Conservation (phyloP, 2,329 filamentous ascomycete species). For the Aureobasidium vineae region DNA sequence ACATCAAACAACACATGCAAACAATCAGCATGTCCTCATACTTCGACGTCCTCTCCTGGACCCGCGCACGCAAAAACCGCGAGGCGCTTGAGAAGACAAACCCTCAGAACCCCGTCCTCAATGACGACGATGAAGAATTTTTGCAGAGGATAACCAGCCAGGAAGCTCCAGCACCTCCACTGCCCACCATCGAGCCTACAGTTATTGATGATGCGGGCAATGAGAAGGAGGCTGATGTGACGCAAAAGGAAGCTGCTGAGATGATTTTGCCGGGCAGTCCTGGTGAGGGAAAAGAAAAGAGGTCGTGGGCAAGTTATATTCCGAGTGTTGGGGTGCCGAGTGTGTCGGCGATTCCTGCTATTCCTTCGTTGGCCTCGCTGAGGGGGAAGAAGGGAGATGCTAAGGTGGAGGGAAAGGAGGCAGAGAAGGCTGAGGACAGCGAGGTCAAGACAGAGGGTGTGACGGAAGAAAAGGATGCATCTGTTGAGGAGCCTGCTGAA, state of each 20-base stretch:
- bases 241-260: constrained; percentile 32
- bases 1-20: neutral
- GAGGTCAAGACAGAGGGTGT: neutral
- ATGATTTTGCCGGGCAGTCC: constrained; percentile 14
- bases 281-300: constrained; percentile 32
- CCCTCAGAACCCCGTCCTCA: constrained; percentile 51
- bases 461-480: neutral
- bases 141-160: constrained; percentile 52
- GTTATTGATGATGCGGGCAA: constrained; percentile 39
- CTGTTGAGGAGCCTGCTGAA: neutral
- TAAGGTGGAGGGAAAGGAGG: constrained; percentile 36
- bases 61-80: constrained; percentile 39
- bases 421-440: neutral
- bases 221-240: constrained; percentile 38
- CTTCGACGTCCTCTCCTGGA: constrained; percentile 39
- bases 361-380: constrained; percentile 32
- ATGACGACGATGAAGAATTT: constrained; percentile 61
- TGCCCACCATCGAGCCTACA: constrained; percentile 40
- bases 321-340: constrained; percentile 28
- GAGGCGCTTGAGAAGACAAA: constrained; percentile 40
- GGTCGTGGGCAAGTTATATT: constrained; percentile 40
- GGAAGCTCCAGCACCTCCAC: constrained; percentile 44
- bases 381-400: constrained; percentile 27
- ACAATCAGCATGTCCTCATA: constrained; percentile 34
- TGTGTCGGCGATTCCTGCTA: neutral